Evolutionary conservation across 169 alveolate species (phyloP).

Genomic region (Perkinsus olseni): DNA sequence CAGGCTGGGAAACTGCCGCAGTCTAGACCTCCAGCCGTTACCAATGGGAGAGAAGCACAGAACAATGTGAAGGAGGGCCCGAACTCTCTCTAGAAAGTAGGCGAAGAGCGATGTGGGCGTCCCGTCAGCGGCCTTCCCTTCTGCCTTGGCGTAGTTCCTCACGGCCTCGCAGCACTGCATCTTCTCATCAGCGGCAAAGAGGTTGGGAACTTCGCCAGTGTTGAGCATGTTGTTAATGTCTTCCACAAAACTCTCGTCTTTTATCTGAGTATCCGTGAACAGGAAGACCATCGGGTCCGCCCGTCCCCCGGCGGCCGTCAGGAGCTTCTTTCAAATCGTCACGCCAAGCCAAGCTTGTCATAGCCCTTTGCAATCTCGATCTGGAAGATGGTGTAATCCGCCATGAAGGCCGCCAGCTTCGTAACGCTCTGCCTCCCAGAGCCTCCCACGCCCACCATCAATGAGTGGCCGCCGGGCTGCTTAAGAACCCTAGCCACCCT

Average conservation of each 20-base stretch:
- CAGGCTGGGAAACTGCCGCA: slow-evolving; percentile 47
- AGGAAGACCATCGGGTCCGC: slow-evolving; percentile 73
- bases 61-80: slow-evolving; percentile 72
- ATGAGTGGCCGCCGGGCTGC: slow-evolving; percentile 81
- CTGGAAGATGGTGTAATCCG: slow-evolving; percentile 65
- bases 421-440: slow-evolving; percentile 72
- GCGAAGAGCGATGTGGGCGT: slow-evolving; percentile 74
- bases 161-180: slow-evolving; percentile 36
- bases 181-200: slow-evolving; percentile 48
- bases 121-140: slow-evolving; percentile 70
- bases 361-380: slow-evolving; percentile 79
- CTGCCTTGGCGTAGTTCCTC: slow-evolving; percentile 76
- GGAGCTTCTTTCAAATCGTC: slow-evolving; percentile 70
- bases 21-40: slow-evolving; percentile 49
- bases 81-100: slow-evolving; percentile 74
- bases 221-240: slow-evolving; percentile 49
- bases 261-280: slow-evolving; percentile 69
- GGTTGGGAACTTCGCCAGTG: slow-evolving; percentile 49
- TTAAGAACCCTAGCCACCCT: slow-evolving; percentile 72
- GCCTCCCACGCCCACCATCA: slow-evolving; percentile 89
- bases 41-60: slow-evolving; percentile 90
- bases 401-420: slow-evolving; percentile 55
- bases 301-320: slow-evolving; percentile 65
- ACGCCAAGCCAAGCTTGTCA: slow-evolving; percentile 69
- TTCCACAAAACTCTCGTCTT: slow-evolving; percentile 46